Conservation (phyloP, 768 basidiomycete species). For the Coprinellus aureogranulatus region DNA sequence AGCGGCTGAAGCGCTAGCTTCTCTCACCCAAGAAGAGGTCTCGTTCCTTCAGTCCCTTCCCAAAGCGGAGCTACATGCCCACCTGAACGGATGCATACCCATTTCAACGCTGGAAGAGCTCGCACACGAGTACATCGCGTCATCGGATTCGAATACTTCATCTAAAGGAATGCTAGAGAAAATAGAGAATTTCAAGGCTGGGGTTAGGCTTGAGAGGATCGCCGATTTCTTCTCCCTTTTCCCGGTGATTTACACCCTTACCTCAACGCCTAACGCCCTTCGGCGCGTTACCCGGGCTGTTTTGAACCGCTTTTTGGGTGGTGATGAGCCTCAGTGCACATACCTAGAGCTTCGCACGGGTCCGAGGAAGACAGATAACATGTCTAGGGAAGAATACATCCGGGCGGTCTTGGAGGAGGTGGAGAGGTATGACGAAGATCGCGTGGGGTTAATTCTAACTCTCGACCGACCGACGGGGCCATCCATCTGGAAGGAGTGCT, state of each 20-base stretch:
- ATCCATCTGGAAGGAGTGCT: constrained; percentile 49
- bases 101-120: constrained; percentile 60
- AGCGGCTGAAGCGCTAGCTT: constrained; percentile 50
- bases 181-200: constrained; percentile 40
- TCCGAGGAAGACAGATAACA: constrained; percentile 55
- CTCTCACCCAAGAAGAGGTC: constrained; percentile 50
- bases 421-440: constrained; percentile 48
- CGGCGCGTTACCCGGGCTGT: constrained; percentile 61
- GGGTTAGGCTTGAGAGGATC: constrained; percentile 50
- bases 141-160: constrained; percentile 11
- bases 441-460: constrained; percentile 67
- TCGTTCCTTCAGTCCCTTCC: constrained; percentile 61
- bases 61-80: constrained; percentile 85
- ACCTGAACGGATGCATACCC: constrained; percentile 84
- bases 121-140: constrained; percentile 39
- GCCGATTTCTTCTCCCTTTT: constrained; percentile 74
- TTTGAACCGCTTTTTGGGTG: constrained; percentile 58
- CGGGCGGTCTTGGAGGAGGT: constrained; percentile 63
- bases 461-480: constrained; percentile 70
- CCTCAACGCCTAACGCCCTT: constrained; percentile 56
- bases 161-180: constrained; percentile 30
- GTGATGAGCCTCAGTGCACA: constrained; percentile 49
- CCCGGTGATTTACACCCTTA: constrained; percentile 76
- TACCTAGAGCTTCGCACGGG: constrained; percentile 87
- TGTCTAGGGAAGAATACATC: constrained; percentile 63